Percentiles rank a stretch among this genome's conserved stretches.
Evolutionary conservation across 129 eudicot genomes (phyloP).

Genomic region (Erigeron canadensis): DNA sequence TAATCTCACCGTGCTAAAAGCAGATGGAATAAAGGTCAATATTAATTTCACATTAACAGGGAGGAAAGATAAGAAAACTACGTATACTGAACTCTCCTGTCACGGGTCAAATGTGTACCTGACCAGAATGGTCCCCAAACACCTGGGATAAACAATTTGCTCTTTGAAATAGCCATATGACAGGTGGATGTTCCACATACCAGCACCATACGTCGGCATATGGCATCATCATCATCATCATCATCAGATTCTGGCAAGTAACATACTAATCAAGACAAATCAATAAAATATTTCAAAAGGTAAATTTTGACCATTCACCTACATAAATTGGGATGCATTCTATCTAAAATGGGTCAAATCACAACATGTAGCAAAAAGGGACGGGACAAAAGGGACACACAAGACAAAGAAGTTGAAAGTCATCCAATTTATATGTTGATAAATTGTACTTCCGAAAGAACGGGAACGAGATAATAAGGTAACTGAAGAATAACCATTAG

Average conservation of each 20-base stretch:
- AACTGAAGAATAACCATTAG: slow-evolving; percentile 42
- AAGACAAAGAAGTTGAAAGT: too few species aligned
- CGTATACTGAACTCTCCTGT: too few species aligned
- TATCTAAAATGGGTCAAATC: too few species aligned
- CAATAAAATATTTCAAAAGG: not conserved
- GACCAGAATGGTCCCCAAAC: slow-evolving; percentile 99
- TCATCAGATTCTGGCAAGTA: slow-evolving; percentile 50
- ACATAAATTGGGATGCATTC: too few species aligned
- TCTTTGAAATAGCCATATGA: slow-evolving; percentile 86
- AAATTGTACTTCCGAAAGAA: not conserved
- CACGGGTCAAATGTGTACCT: slow-evolving; percentile 38
- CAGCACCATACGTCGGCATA: slow-evolving; percentile 86
- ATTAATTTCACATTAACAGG: not conserved
- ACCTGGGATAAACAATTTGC: slow-evolving; percentile 90
- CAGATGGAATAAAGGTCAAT: not conserved
- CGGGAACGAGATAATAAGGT: slow-evolving; percentile 4
- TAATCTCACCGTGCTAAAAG: not conserved
- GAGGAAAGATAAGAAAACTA: too few species aligned
- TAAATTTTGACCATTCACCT: too few species aligned
- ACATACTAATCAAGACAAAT: slow-evolving; percentile 17
- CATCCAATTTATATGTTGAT: too few species aligned
- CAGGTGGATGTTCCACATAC: slow-evolving; percentile 99
- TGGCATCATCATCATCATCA: slow-evolving; percentile 55
- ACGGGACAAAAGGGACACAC: too few species aligned
- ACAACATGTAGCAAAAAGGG: too few species aligned